Evolutionary conservation across 148 eudicot species (phyloP), one percentile per base, ranked within the genome.

Genomic region (Pharnaceum exiguum): DNA sequence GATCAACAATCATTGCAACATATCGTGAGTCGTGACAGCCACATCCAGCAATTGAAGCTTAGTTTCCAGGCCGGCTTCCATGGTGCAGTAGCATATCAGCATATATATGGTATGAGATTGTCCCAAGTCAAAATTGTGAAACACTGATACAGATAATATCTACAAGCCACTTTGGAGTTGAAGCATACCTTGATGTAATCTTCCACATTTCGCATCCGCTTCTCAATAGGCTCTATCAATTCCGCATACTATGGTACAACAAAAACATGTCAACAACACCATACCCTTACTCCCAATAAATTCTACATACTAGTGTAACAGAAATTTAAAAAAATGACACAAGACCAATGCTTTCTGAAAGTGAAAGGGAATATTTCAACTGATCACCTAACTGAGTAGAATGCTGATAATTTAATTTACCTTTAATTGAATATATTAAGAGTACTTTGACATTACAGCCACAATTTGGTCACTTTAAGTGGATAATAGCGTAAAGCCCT

Each of bases 181-280:
- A 25, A 4, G 36, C 2, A 22, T 77, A 87, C 95, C 95, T 87
- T 79, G 30, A 87, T 79, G 47, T 68, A 87, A 27, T 83, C 81
- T 75, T 79, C 73, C 28, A 93, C 87, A 39, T 79, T 81, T 49
- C 59, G 73, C 80, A 74, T 83, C 77, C 99, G 79, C 51, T 66
- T 77, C 51, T 77, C 85, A 60, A 88, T 59, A 23, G 96, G 86
- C 75, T 83, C 70, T 62, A 93, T 93, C 49, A 93, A 69, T 69
- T 93, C 86, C 61, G 83, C 68, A 68, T 71, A 93, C 99, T 91
- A n/a, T n/a, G n/a, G n/a, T n/a, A n/a, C n/a, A n/a, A n/a, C n/a
- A n/a, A n/a, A n/a, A n/a, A n/a, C n/a, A n/a, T n/a, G n/a, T n/a
- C n/a, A n/a, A n/a, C n/a, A n/a, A n/a, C n/a, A n/a, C n/a, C n/a